Evolutionary conservation across 805 yeast genomes (phyloP).

Genomic region (Schwanniomyces occidentalis): DNA sequence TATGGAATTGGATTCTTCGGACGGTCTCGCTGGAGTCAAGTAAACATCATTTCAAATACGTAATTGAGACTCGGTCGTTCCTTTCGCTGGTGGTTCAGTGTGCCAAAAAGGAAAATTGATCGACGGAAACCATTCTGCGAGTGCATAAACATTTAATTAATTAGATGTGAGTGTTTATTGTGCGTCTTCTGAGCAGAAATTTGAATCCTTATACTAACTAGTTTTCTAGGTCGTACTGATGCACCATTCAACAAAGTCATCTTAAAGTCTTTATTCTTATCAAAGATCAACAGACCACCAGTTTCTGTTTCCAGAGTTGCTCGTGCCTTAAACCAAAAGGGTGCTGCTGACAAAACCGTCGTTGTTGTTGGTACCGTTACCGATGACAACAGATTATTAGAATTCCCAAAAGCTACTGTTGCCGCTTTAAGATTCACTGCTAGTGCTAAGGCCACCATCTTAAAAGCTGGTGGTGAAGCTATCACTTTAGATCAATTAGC

Average conservation of each 20-base stretch:
- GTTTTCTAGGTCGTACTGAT: slow-evolving; percentile 86
- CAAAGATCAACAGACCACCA: slow-evolving; percentile 99
- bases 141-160: slow-evolving; percentile 20
- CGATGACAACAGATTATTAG: slow-evolving; percentile 92
- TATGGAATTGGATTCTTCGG: too few relatives aligned
- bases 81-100: slow-evolving; percentile 1
- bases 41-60: too few relatives aligned
- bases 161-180: slow-evolving; percentile 14
- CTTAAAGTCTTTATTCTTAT: slow-evolving; percentile 91
- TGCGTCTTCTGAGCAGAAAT: slow-evolving; percentile 50
- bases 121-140: slow-evolving; percentile 40
- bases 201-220: slow-evolving; percentile 33
- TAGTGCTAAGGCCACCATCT: slow-evolving; percentile 96
- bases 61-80: too few relatives aligned
- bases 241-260: slow-evolving; percentile 98
- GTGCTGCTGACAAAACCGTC: slow-evolving; percentile 85
- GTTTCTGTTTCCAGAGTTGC: slow-evolving; percentile 92
- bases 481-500: slow-evolving; percentile 99
- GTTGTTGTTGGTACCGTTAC: slow-evolving; percentile 99
- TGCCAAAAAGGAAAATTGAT: too few relatives aligned
- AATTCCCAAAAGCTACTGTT: slow-evolving; percentile 94
- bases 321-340: slow-evolving; percentile 77
- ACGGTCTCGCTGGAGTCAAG: too few relatives aligned
- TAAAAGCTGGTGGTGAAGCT: slow-evolving; percentile 99
- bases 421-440: slow-evolving; percentile 99